Conservation (phyloP, 1,284 basidiomycete genomes). For the Tranzscheliella williamsii region DNA sequence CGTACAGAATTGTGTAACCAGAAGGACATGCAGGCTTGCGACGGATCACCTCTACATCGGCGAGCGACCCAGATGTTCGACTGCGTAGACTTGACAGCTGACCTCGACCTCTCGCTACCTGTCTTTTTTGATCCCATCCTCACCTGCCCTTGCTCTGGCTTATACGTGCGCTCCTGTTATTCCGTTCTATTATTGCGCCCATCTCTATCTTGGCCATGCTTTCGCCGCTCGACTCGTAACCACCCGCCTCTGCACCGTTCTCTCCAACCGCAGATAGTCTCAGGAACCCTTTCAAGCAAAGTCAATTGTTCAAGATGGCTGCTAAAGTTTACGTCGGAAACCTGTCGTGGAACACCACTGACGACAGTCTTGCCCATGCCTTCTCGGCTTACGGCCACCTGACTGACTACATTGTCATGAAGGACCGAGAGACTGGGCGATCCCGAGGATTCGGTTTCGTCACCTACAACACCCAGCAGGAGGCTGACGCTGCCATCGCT, state of each 20-base stretch:
- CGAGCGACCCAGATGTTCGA: no score
- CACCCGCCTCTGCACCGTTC: background rate
- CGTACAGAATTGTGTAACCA: background rate
- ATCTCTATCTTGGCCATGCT: no score
- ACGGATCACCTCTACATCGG: no score
- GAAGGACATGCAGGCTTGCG: no score
- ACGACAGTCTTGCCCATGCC: conserved; percentile 58
- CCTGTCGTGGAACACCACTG: conserved; percentile 61
- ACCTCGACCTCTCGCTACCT: no score
- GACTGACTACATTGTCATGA: conserved; percentile 73
- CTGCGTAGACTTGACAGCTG: no score
- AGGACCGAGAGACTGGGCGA: conserved; percentile 93
- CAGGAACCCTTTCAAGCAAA: conserved; percentile 20
- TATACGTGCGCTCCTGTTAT: background rate
- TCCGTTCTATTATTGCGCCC: no score
- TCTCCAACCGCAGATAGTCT: conserved; percentile 23
- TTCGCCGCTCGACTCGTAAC: no score
- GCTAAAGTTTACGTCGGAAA: conserved; percentile 61
- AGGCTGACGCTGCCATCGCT: conserved; percentile 79
- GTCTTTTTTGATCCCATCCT: no score
- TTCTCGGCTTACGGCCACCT: conserved; percentile 59
- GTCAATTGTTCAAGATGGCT: conserved; percentile 45
- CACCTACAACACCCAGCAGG: conserved; percentile 62
- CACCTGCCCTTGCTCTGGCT: background rate
- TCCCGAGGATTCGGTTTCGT: conserved; percentile 92